A percentile compares a stretch with the other conserved stretches of the same genome.
phyloP scores from a whole-genome alignment of 306 rosid species.

The Luffa acutangula region DNA sequence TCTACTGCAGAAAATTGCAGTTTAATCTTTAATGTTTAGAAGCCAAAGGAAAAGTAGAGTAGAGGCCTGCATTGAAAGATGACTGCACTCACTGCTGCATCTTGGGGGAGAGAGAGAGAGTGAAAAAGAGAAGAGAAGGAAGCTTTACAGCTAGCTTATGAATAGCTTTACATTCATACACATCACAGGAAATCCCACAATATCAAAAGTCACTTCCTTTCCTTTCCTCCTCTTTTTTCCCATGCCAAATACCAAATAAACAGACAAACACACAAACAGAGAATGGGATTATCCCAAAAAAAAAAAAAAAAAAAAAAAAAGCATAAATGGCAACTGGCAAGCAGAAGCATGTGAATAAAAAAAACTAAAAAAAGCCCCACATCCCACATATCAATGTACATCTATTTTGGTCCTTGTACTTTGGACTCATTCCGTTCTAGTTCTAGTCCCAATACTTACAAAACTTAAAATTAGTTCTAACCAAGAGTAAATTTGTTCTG shows the following conservation, averaged over 20 bases:
- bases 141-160: slow-evolving; percentile 32
- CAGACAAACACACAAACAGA: neutral
- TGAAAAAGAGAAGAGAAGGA: neutral
- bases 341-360: neutral
- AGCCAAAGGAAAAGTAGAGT: slow-evolving; percentile 4
- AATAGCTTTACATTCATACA: slow-evolving; percentile 7
- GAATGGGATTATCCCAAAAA: neutral
- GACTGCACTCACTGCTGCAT: neutral
- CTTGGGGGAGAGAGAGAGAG: neutral
- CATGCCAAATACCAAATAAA: neutral
- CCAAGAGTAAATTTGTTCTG: too few species aligned
- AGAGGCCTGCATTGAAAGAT: neutral
- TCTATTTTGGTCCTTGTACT: too few species aligned
- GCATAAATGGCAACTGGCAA: neutral
- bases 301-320: neutral
- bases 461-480: too few species aligned
- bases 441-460: too few species aligned
- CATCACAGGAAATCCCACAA: slow-evolving; percentile 14
- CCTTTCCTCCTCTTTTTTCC: neutral
- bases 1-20: neutral
- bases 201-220: slow-evolving; percentile 12
- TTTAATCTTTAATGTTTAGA: neutral
- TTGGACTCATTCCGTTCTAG: too few species aligned
- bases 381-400: neutral
- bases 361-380: slow-evolving; percentile 8